phyloP scores from a whole-genome alignment of 2,329 filamentous ascomycete genomes.

The Beauveria varroae region DNA sequence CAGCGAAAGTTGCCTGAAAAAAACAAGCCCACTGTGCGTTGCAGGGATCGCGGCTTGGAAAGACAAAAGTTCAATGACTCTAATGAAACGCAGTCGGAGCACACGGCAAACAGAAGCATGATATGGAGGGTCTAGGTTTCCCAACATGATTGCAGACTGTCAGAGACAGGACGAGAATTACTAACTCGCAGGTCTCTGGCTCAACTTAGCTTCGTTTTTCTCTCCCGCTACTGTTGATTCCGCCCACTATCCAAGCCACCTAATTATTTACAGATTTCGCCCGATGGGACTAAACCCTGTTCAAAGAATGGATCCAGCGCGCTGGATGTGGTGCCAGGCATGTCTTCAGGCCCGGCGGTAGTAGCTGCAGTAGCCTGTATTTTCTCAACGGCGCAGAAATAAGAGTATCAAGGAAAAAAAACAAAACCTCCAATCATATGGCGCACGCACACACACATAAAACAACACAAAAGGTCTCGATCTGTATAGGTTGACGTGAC shows the following conservation, averaged over 20 bases:
- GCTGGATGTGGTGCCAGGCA: neutral
- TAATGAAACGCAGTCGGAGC: neutral
- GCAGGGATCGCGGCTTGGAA: neutral
- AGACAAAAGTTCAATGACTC: neutral
- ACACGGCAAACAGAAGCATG: neutral
- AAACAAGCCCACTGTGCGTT: neutral
- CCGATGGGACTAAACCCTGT: conserved; percentile 10
- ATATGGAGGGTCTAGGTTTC: neutral
- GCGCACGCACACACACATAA: neutral
- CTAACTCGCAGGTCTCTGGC: neutral
- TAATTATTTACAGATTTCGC: conserved; percentile 1
- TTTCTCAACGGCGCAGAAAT: neutral
- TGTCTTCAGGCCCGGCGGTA: neutral
- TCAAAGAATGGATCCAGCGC: conserved; percentile 7
- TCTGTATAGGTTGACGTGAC: conserved; percentile 6
- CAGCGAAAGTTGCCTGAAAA: neutral
- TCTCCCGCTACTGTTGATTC: neutral
- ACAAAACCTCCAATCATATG: neutral
- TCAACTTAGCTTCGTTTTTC: neutral
- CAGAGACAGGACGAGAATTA: neutral
- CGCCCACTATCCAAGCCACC: conserved; percentile 3
- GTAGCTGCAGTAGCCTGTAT: neutral
- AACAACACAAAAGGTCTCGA: neutral
- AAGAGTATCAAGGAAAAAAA: neutral
- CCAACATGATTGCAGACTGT: neutral